These are phyloP conservation scores for Ceratocystis lukuohia DNA, from an alignment of 2,329 filamentous ascomycete genomes.

Conservation along the genomic window DNA sequence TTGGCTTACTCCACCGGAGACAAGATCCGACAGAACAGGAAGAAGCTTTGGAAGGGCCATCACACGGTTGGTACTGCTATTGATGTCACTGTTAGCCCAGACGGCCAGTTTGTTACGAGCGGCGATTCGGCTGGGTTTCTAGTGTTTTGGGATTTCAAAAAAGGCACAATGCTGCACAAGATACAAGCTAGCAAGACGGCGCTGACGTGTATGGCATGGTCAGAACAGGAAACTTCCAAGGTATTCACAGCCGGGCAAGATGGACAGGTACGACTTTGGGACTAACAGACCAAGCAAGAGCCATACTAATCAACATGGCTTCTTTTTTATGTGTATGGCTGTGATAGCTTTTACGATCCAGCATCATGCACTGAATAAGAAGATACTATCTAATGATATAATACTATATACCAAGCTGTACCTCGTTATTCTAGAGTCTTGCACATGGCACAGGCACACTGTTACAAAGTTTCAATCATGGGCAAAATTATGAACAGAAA, in stretches of 20 bases:
- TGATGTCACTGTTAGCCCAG: conserved; percentile 74
- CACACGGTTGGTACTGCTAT: conserved; percentile 92
- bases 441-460: too few species aligned
- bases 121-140: conserved; percentile 82
- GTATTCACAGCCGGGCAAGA: conserved; percentile 82
- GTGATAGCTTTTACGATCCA: too few species aligned
- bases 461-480: neutral
- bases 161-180: conserved; percentile 98
- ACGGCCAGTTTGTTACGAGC: conserved; percentile 78
- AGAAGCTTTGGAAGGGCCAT: conserved; percentile 91
- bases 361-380: too few species aligned
- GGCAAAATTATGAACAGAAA: too few species aligned
- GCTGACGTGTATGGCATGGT: conserved; percentile 82
- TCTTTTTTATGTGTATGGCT: too few species aligned
- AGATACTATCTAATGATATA: too few species aligned
- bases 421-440: too few species aligned
- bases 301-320: too few species aligned
- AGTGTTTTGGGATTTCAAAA: conserved; percentile 99
- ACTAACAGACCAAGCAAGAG: conserved; percentile 39
- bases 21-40: conserved; percentile 92
- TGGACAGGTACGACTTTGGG: conserved; percentile 84
- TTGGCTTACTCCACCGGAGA: conserved; percentile 89
- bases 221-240: conserved; percentile 94
- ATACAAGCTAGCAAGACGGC: conserved; percentile 71
- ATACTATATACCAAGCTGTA: too few species aligned